Conservation (phyloP, 2,329 filamentous ascomycete species). For the Venturia aucupariae region DNA sequence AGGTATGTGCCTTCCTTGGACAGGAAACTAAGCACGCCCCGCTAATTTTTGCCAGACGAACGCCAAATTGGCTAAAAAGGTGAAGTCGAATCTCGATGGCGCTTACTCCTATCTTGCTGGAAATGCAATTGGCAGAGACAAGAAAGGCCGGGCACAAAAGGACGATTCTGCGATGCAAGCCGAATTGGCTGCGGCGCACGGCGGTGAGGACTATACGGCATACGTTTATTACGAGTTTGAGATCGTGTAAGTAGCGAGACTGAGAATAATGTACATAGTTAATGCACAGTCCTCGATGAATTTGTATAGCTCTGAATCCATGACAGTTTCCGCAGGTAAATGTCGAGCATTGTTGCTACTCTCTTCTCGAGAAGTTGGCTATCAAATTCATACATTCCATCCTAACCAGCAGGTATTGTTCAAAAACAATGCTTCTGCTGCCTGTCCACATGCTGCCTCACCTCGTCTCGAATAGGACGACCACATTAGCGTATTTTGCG, state of each 20-base stretch:
- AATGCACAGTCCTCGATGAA: not conserved
- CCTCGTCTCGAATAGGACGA: not conserved
- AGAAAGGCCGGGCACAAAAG: conserved; percentile 83
- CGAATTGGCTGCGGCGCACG: conserved; percentile 72
- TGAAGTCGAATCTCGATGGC: conserved; percentile 57
- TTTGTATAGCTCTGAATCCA: not conserved
- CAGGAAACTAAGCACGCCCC: not conserved
- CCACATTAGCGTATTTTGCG: not conserved
- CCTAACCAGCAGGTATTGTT: not conserved
- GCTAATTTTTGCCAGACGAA: conserved; percentile 54
- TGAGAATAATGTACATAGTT: not conserved
- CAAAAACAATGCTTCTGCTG: not conserved
- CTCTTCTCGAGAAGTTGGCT: not conserved
- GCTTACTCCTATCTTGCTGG: conserved; percentile 88
- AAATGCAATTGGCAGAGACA: conserved; percentile 88
- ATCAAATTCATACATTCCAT: not conserved
- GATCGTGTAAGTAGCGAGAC: conserved; percentile 34
- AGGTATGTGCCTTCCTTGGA: conserved; percentile 48
- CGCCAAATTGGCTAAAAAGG: conserved; percentile 71
- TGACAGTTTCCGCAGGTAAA: not conserved
- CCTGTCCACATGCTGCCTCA: not conserved
- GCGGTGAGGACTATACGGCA: conserved; percentile 79
- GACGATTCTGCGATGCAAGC: conserved; percentile 72
- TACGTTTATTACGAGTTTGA: conserved; percentile 98
- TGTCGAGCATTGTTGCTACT: not conserved